phyloP scores from a whole-genome alignment of 2,329 filamentous ascomycete species.

The Tolypocladium guangdongense region DNA sequence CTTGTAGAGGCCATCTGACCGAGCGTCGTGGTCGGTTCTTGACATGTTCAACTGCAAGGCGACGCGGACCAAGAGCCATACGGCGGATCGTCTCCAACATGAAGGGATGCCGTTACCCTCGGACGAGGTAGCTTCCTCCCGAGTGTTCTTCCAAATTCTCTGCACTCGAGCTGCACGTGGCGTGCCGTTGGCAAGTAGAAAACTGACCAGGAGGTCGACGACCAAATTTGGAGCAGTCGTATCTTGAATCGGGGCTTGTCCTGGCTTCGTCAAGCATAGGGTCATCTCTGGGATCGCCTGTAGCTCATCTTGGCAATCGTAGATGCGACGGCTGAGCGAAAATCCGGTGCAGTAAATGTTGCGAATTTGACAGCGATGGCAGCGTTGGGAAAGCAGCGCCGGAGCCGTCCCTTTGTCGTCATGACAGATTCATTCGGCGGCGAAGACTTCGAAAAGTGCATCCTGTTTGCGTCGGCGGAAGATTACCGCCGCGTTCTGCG shows the following conservation, averaged over 20 bases:
- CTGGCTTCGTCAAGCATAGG: neutral
- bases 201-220: slow-evolving; percentile 31
- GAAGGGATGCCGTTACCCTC: neutral
- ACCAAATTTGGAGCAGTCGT: slow-evolving; percentile 36
- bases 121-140: slow-evolving; percentile 29
- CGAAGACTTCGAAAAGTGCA: slow-evolving; percentile 19
- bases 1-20: slow-evolving; percentile 33
- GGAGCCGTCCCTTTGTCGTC: slow-evolving; percentile 16
- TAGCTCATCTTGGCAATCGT: slow-evolving; percentile 17
- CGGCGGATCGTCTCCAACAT: slow-evolving; percentile 2
- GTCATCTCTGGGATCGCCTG: slow-evolving; percentile 9
- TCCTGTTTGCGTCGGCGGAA: slow-evolving; percentile 8
- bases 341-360: slow-evolving; percentile 1
- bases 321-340: neutral
- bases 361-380: slow-evolving; percentile 8
- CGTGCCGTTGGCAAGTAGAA: slow-evolving; percentile 26
- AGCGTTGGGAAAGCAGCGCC: slow-evolving; percentile 14
- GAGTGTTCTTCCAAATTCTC: slow-evolving; percentile 36
- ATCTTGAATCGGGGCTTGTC: neutral
- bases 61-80: slow-evolving; percentile 7
- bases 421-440: slow-evolving; percentile 15
- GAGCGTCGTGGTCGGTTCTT: neutral
- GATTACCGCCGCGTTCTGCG: slow-evolving; percentile 25
- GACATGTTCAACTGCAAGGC: slow-evolving; percentile 2
- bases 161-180: slow-evolving; percentile 4